Evolutionary conservation across 768 basidiomycete species (phyloP), one percentile per base, ranked within the genome.

Genomic region (Tulasnella sp.): DNA sequence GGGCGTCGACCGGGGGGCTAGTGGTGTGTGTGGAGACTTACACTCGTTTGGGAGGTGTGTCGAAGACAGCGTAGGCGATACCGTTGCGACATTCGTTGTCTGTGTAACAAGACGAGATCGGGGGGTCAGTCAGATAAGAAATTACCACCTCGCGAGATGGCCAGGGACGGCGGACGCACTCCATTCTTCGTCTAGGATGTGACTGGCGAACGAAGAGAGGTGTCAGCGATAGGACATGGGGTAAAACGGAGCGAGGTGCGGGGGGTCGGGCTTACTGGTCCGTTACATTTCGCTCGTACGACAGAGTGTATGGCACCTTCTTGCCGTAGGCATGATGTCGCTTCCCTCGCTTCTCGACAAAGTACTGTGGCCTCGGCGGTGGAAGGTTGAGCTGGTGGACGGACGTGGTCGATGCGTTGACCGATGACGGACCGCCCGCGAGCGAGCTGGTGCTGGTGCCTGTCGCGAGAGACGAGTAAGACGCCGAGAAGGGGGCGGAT

Each of bases 1-100:
- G 41, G 67, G 29, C 16, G 29, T 47, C 17, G 40, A 68, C 42
- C 12, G 44, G 67, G 59, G 67, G 29, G 73, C 70, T 68, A 44
- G 63, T 36, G 32, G 37, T 4, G 36, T 9, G 37, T 12, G 52
- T 2, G 67, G 72, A 32, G 19, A 83, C 85, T 77, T 80, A 89
- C 88, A 89, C 88, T 83, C 83, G 85, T 2, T 80, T 80, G 3
- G 90, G 89, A 7, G 86, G 84, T 22, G 79, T 83, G 32, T 85
- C 82, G 75, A 90, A 89, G 65, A 84, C 82, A 79, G 90, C 88
- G 83, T 85, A 89, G 0, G 89, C 89, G 35, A 86, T 76, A 75
- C 87, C 87, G 44, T 85, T 83, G 73, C 84, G 47, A 34, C 34
- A 62, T 52, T 52, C 59, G 35, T n/a, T 26, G 65, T n/a, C 65